These are phyloP conservation scores for Hyaloraphidium curvatum DNA, from an alignment of 192 early-diverging fungal genomes.

Conservation along the genomic window DNA sequence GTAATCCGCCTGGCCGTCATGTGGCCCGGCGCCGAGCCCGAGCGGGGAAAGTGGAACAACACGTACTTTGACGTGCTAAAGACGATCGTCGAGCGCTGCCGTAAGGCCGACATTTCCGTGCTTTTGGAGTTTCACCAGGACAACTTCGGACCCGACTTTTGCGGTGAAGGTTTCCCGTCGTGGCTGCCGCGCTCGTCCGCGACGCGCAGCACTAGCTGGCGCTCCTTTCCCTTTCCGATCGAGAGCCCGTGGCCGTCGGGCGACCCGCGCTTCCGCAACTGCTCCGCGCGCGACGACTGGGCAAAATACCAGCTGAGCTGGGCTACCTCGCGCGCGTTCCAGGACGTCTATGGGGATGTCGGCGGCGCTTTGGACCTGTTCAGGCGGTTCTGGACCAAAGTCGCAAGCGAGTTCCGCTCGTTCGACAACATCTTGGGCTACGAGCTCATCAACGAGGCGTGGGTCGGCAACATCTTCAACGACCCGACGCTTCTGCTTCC, in stretches of 20 bases:
- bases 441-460: constrained; percentile 45
- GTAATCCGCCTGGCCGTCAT: constrained; percentile 20
- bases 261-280: constrained; percentile 18
- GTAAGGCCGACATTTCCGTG: constrained; percentile 36
- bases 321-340: constrained; percentile 26
- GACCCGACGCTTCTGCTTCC: constrained; percentile 25
- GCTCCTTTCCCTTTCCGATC: not conserved
- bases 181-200: constrained; percentile 6
- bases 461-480: constrained; percentile 14
- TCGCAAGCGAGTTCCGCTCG: constrained; percentile 23
- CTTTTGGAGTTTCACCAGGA: constrained; percentile 47
- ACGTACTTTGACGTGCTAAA: constrained; percentile 31
- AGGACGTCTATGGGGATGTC: constrained; percentile 32
- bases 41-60: constrained; percentile 29
- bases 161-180: constrained; percentile 29
- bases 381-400: constrained; percentile 31
- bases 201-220: constrained; percentile 8
- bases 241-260: constrained; percentile 13
- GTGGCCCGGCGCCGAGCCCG: constrained; percentile 46
- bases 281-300: constrained; percentile 21
- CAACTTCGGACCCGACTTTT: constrained; percentile 24
- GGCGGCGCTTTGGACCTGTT: constrained; percentile 31
- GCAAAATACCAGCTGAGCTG: constrained; percentile 15
- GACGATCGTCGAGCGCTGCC: constrained; percentile 23
- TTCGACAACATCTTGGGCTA: constrained; percentile 36